Percentiles rank a stretch among this genome's conserved stretches.
These are phyloP conservation scores for Zizania latifolia DNA, from an alignment of 176 grass and related monocot species.

Conservation along the genomic window DNA sequence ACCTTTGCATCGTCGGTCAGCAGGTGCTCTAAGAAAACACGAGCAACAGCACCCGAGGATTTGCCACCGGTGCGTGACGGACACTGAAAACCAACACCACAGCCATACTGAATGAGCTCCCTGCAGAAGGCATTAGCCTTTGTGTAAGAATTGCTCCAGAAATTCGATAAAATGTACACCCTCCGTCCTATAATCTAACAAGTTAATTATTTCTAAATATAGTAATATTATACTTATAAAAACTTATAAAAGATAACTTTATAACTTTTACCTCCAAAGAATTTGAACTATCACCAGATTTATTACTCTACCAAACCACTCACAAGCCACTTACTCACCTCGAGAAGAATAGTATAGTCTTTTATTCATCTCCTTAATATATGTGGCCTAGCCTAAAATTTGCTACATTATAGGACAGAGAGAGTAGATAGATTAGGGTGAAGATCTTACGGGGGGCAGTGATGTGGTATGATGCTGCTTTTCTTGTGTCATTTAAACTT, in stretches of 20 bases:
- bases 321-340: too few species aligned
- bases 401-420: too few species aligned
- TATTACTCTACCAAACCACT: too few species aligned
- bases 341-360: too few species aligned
- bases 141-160: neutral
- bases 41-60: constrained; percentile 22
- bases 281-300: too few species aligned
- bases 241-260: too few species aligned
- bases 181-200: too few species aligned
- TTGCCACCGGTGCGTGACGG: neutral
- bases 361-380: too few species aligned
- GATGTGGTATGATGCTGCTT: neutral
- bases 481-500: neutral
- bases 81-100: neutral
- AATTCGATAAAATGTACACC: neutral
- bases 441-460: constrained; percentile 15
- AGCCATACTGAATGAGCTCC: neutral
- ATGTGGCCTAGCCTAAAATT: too few species aligned
- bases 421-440: neutral
- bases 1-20: neutral
- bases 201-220: too few species aligned
- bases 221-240: too few species aligned
- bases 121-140: neutral
- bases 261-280: too few species aligned
- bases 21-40: constrained; percentile 46